Evolutionary conservation across 2,329 filamentous ascomycete genomes (phyloP), one percentile per base, ranked within the genome.

Genomic region (Aureobasidium sp.): DNA sequence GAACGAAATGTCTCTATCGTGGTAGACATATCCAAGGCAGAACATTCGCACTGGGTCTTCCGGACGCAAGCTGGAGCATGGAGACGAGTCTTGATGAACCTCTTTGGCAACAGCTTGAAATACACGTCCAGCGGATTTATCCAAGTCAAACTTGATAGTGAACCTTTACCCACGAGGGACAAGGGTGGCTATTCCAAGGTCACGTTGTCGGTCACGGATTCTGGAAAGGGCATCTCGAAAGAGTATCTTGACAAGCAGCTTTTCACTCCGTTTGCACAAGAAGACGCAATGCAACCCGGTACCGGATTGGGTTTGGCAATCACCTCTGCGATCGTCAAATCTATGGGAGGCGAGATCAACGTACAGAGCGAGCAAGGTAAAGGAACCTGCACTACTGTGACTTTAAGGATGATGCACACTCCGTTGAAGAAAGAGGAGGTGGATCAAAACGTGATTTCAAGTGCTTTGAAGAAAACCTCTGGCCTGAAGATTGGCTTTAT

Each of bases 281-380:
- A 87, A 60, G 75, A 85, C 42, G 66, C 71, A 0, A 65, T 86
- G 1, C 72, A 77, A 0, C 75, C 78, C 0, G 84, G 84, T 0
- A 79, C 79, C 0, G 84, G 84, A 0, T 70, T 88, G 0, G 84
- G 85, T 0, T 66, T 88, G 29, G 83, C 79, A 34, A 78, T 88
- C 7, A 83, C 86, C 65, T 73, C 63, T 57, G 66, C 54, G 12
- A 79, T 87, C 6, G 76, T 85, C 19, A 75, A 77, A 40, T 76
- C 79, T 24, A 68, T 86, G 2, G 74, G 76, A 24, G 83, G 83
- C 0, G 74, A 70, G 6, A 79, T 86, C 37, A 72, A 78, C 7
- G 74, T 86, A 27, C 71, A 57, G 19, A 80, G 74, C 44, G 71
- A 78, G 50, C 68, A 72, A 10, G 74, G 74, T 2, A 70, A 73